phyloP scores from a whole-genome alignment of 2,329 filamentous ascomycete species.

The Colletotrichum tropicale region DNA sequence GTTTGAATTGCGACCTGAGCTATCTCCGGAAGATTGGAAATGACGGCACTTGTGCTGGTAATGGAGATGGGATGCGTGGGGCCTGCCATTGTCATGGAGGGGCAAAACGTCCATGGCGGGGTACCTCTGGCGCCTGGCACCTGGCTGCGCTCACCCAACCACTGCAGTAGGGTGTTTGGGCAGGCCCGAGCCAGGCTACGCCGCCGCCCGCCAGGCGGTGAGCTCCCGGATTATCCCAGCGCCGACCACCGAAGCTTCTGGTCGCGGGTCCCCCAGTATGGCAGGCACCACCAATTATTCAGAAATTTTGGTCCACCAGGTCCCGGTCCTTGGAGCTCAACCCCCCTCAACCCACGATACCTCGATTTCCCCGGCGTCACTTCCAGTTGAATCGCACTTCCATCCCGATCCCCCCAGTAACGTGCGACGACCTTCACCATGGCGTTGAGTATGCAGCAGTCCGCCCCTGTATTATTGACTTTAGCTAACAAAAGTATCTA shows the following conservation, averaged over 20 bases:
- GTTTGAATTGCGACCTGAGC: not conserved
- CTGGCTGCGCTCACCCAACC: not conserved
- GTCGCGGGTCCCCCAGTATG: constrained; percentile 5
- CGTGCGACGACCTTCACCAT: constrained; percentile 22
- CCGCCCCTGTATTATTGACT: not conserved
- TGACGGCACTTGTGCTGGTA: constrained; percentile 17
- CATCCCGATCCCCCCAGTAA: not conserved
- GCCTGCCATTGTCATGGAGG: constrained; percentile 16
- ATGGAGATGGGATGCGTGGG: constrained; percentile 13
- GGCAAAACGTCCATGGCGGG: constrained; percentile 19
- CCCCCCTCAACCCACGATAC: constrained; percentile 20
- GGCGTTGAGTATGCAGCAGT: constrained; percentile 27
- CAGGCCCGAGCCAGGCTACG: not conserved
- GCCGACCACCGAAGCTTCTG: constrained; percentile 20
- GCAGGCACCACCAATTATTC: constrained; percentile 24
- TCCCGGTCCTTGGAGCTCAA: constrained; percentile 20
- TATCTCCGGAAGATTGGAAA: constrained; percentile 4
- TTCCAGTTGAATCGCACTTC: constrained; percentile 15
- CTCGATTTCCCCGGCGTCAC: constrained; percentile 3
- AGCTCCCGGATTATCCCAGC: constrained; percentile 16
- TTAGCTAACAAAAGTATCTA: constrained; percentile 47
- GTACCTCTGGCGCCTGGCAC: not conserved
- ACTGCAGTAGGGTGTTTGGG: not conserved
- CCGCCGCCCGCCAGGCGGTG: constrained; percentile 8
- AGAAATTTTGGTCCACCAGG: constrained; percentile 26